Base-by-base conservation (phyloP, 108 stramenopile genomes). In the Cyclotella sp. region DNA sequence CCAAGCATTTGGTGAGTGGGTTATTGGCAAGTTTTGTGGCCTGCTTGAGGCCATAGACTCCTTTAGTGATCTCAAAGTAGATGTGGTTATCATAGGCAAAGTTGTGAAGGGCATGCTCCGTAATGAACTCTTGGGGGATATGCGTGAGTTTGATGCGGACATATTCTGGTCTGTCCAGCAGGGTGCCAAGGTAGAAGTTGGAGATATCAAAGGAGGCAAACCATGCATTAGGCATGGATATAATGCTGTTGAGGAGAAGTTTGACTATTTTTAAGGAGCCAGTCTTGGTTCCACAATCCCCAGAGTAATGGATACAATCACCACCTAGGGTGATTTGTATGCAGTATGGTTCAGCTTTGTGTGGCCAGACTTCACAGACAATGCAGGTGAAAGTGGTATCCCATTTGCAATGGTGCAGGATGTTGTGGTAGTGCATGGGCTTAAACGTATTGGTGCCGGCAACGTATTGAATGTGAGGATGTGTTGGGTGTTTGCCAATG, bases 41-140 rank as follows among this genome's bases (percentile, higher is more conserved):
- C 42, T 85, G 84, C 0, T 70, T 63, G 0, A 85, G 78, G 21
- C 84, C 81, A 47, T 85, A 88, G 68, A 80, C 75, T 6, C 87
- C 78, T 1, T 83, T 61, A 1, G 40, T 39, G 18, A 28, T 8
- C 24, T 27, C 21, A 24, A 58, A 28, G 57, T 58, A 58, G 4
- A 58, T 51, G 19, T 19, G 6, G 34, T 6, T 6, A 34, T 34
- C 6, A 6, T 34, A 6, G 6, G 34, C 34, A 34, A 34, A 6
- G 34, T 34, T 6, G 34, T 34, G 34, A 6, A 34, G 34, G 47
- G 2, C 18, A 16, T 49, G 9, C 3, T 49, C 47, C n/a, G 3
- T 3, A 7, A 49, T 49, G 55, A 58, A 26, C 2, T 58, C 55
- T 24, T 24, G 5, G 13, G 55, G 55, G 13, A 58, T 24, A 58